phyloP scores from a whole-genome alignment of 2,329 filamentous ascomycete species.

The Apiospora hydei region DNA sequence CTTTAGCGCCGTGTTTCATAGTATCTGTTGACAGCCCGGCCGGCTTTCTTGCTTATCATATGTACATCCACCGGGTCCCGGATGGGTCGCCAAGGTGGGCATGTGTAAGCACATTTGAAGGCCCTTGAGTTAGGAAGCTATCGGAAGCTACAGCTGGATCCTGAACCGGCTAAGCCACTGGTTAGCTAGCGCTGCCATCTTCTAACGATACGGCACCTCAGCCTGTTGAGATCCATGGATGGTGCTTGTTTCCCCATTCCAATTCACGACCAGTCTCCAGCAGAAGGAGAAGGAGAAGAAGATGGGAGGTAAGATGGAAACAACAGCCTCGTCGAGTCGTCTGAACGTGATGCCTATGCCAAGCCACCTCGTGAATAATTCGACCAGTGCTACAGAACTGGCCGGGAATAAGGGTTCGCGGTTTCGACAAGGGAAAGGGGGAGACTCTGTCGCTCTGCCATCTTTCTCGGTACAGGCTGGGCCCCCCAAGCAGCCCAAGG shows the following conservation, averaged over 20 bases:
- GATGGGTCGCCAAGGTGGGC: background rate
- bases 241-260: too few species aligned
- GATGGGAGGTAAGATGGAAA: background rate
- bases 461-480: too few species aligned
- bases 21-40: background rate
- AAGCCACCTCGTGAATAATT: background rate
- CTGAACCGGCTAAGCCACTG: background rate
- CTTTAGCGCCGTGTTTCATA: background rate
- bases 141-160: background rate
- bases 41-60: background rate
- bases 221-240: too few species aligned
- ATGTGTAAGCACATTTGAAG: slow-evolving; percentile 1
- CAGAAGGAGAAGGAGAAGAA: background rate
- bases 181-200: background rate
- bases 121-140: background rate
- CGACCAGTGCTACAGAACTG: background rate
- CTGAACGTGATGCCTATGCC: background rate
- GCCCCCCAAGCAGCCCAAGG: background rate
- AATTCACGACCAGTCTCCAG: too few species aligned
- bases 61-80: background rate
- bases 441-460: too few species aligned
- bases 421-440: background rate
- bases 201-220: too few species aligned
- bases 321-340: background rate
- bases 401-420: background rate